These are phyloP conservation scores for Helminthosporium solani DNA, from an alignment of 2,329 filamentous ascomycete genomes.

Conservation along the genomic window DNA sequence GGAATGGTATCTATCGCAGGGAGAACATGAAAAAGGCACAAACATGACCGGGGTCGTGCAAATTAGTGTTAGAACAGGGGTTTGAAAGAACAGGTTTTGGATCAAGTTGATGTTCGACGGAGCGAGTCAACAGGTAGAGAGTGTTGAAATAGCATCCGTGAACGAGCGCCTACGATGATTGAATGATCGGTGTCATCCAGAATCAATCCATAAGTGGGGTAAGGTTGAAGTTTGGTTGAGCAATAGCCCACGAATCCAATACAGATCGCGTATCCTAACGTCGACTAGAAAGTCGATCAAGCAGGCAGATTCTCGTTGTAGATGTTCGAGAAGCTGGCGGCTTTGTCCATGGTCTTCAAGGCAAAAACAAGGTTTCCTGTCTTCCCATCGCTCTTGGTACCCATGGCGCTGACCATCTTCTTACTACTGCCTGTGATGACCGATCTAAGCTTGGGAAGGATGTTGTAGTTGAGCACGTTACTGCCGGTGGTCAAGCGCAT, in stretches of 20 bases:
- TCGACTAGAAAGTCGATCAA: neutral
- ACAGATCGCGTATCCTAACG: neutral
- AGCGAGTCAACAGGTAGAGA: too few relatives aligned
- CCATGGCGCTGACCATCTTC: conserved; percentile 32
- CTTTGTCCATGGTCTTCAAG: conserved; percentile 31
- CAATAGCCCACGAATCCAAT: too few relatives aligned
- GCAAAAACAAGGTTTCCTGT: conserved; percentile 24
- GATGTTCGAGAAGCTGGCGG: conserved; percentile 30
- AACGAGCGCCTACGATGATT: too few relatives aligned
- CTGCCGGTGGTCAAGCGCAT: conserved; percentile 36
- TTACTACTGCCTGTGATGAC: conserved; percentile 25
- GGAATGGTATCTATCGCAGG: neutral
- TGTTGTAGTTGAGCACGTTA: conserved; percentile 35
- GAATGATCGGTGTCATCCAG: too few relatives aligned
- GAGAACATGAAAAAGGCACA: neutral
- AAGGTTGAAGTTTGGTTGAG: too few relatives aligned
- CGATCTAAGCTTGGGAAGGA: conserved; percentile 28
- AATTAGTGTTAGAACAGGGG: neutral
- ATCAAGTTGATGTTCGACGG: too few relatives aligned
- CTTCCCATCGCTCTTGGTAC: conserved; percentile 27
- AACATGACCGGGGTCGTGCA: too few relatives aligned
- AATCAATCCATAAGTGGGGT: too few relatives aligned
- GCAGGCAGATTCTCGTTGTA: conserved; percentile 24
- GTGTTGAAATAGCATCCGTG: too few relatives aligned
- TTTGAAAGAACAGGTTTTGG: neutral